Base-by-base conservation (phyloP, 2,329 filamentous ascomycete species). In the Aureobasidium melanogenum region DNA sequence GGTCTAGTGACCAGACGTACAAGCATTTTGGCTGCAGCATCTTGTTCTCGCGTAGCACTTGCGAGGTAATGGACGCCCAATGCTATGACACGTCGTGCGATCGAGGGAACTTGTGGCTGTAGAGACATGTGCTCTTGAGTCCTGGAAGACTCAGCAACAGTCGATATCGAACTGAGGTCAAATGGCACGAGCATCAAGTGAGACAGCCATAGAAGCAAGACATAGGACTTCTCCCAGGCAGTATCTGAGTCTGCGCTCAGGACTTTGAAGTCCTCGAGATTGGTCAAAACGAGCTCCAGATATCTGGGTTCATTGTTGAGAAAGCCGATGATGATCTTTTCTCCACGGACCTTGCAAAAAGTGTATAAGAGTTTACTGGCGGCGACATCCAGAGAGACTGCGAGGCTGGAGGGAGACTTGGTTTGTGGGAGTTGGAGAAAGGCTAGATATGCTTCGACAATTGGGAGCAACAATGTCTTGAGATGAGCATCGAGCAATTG, bases 291-390 rank as follows among this genome's bases (percentile, higher is more conserved):
- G 0, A 88, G 81, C 71, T 96, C 92, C 15, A 99, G 82, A 69
- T 92, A 88, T 69, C 83, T 87, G 1, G 91, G 88, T 72, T 97
- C 94, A 65, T 94, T 96, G 71, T 89, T 93, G 66, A 99, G 79
- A 70, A 97, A 97, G 44, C 90, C 85, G 57, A 91, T 86, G 67
- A 99, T 87, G 56, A 99, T 88, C 74, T 97, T 97, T 71, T 94
- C 87, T 26, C 94, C 93, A 58, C 94, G 84, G 55, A 97, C 88
- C 75, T 99, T 99, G 80, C 91, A 97, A 63, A 99, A 88, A 0
- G 87, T 88, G 71, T 97, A 97, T 38, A 99, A 74, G 2, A 97
- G 79, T 64, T 82, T 84, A 72, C 88, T 90, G 60, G 96, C 85
- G 5, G 90, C 91, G 63, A 82, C 80, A 26, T 87, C 82, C 0